phyloP scores from a whole-genome alignment of 176 grass and related monocot species.

The Oryza meyeriana region DNA sequence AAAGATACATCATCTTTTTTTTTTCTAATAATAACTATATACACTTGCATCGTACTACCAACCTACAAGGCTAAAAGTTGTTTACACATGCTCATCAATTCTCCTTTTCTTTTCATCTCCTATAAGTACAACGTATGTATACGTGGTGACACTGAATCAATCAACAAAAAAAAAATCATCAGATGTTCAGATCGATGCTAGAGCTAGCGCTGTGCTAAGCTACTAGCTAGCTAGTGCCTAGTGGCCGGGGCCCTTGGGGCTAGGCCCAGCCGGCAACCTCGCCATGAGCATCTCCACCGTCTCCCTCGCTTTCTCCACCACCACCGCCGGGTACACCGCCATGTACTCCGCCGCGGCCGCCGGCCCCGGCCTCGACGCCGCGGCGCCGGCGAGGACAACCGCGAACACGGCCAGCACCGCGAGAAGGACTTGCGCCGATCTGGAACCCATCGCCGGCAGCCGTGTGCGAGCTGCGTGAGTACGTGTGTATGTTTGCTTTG shows the following conservation, averaged over 20 bases:
- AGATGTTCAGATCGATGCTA: neutral
- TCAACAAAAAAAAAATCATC: neutral
- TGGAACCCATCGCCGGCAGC: neutral
- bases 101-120: neutral
- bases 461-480: neutral
- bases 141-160: neutral
- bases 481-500: neutral
- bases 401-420: neutral
- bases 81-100: too few species aligned
- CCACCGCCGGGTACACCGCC: slow-evolving; percentile 10
- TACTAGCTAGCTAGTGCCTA: slow-evolving; percentile 19
- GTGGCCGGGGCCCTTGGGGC: slow-evolving; percentile 61
- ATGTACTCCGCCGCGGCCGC: neutral
- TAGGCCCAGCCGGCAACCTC: slow-evolving; percentile 61
- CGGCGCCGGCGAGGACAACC: neutral
- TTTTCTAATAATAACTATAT: neutral
- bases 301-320: slow-evolving; percentile 24
- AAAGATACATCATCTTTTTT: neutral
- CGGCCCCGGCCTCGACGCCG: slow-evolving; percentile 2
- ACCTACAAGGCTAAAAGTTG: too few species aligned
- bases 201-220: neutral
- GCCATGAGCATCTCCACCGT: slow-evolving; percentile 58
- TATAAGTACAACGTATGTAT: neutral
- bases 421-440: neutral
- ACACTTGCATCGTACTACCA: neutral